Conservation (phyloP, 1,284 basidiomycete genomes). For the Malassezia vespertilionis region DNA sequence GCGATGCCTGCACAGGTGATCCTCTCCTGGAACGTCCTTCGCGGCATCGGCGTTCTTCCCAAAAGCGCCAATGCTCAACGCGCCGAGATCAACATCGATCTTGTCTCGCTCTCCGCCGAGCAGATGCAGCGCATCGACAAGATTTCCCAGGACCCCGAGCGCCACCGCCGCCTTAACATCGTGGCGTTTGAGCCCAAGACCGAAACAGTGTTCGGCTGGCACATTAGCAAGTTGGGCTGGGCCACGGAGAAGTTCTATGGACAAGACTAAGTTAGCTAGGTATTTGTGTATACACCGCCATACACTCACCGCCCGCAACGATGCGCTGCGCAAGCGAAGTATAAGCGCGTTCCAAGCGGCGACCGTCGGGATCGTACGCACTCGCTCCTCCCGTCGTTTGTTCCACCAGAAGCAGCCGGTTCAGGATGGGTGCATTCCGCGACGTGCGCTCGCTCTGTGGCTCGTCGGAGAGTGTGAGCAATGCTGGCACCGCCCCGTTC, state of each 20-base stretch:
- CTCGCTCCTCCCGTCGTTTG: background rate
- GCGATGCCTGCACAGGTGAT: conserved; percentile 56
- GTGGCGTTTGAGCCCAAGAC: conserved; percentile 19
- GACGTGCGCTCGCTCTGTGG: conserved; percentile 1
- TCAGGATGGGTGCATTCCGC: background rate
- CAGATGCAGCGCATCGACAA: conserved; percentile 51
- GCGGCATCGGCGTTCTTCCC: conserved; percentile 27
- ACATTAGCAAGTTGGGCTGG: conserved; percentile 32
- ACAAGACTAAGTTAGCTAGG: background rate
- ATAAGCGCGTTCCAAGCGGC: background rate
- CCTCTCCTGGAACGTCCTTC: conserved; percentile 65
- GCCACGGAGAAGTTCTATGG: conserved; percentile 3
- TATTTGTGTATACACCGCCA: conserved; percentile 10
- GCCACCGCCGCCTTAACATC: conserved; percentile 19
- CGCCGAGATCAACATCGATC: conserved; percentile 62
- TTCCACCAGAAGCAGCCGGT: conserved; percentile 13
- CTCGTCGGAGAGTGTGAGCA: conserved; percentile 51
- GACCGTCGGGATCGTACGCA: background rate
- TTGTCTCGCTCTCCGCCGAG: conserved; percentile 57
- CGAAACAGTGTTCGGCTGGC: conserved; percentile 22
- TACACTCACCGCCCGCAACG: conserved; percentile 9
- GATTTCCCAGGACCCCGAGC: conserved; percentile 26
- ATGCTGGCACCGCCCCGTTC: conserved; percentile 60
- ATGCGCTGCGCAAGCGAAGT: conserved; percentile 7
- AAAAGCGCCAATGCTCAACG: conserved; percentile 55